Evolutionary conservation across 73 alveolate genomes (phyloP).

Genomic region (Paramecium sonneborni): DNA sequence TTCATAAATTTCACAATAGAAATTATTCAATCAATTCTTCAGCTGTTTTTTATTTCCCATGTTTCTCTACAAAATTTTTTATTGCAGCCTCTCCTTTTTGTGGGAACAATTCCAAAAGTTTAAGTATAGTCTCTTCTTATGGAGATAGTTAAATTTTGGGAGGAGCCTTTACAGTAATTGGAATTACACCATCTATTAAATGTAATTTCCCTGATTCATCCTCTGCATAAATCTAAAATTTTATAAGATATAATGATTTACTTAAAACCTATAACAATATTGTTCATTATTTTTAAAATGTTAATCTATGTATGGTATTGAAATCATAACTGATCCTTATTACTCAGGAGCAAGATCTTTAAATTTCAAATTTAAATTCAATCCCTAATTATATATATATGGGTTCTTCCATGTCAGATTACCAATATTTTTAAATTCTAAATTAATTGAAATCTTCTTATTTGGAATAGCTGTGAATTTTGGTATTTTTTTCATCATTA

Average conservation of each 20-base stretch:
- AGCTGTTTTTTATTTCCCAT: background rate
- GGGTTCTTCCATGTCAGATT: background rate
- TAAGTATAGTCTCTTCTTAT: too few species aligned
- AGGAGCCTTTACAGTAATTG: background rate
- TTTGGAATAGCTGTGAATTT: background rate
- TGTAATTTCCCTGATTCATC: background rate
- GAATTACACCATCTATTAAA: background rate
- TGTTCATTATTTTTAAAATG: background rate
- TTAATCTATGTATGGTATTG: background rate
- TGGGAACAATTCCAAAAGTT: background rate
- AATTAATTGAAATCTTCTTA: background rate
- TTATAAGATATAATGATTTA: background rate
- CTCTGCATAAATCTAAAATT: background rate
- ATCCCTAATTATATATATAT: background rate
- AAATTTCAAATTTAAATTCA: background rate
- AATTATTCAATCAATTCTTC: background rate
- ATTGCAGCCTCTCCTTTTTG: background rate
- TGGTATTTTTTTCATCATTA: background rate
- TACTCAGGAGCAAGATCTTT: background rate
- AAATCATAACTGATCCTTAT: background rate
- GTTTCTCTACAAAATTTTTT: background rate
- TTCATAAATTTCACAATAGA: background rate
- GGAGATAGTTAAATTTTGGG: background rate
- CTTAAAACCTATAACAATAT: background rate
- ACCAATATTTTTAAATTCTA: background rate